Base-by-base conservation (phyloP, 768 basidiomycete genomes). In the Sporobolomyces phaffii region DNA sequence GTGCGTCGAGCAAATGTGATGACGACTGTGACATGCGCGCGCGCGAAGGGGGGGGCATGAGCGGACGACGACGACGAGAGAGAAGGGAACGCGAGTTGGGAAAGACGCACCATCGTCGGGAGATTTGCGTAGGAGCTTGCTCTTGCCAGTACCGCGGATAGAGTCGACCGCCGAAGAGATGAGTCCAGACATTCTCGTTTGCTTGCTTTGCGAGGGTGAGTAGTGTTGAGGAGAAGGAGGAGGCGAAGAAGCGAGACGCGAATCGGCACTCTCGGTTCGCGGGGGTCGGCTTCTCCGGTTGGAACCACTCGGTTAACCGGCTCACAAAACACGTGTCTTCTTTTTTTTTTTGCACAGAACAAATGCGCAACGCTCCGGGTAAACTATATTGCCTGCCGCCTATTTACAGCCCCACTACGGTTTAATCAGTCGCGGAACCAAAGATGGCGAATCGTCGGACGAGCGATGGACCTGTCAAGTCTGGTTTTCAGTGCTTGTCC, bases 1-100 rank as follows among this genome's bases (percentile, higher is more conserved):
- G 91, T 89, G 66, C 94, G 86, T 49, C 88, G 83, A 22, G 93
- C 91, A 8, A 84, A 80, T 72, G 91, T 85, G 76, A 97, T 88
- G 70, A 98, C 94, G 18, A 97, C 87, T 70, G 62, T 18, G 45
- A 28, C 28, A 31, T 6, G 24, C 24, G 40, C n/a, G n/a, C n/a
- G n/a, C n/a, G n/a, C n/a, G n/a, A n/a, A n/a, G n/a, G n/a, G n/a
- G n/a, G n/a, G n/a, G n/a, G n/a, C n/a, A n/a, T n/a, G n/a, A n/a
- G n/a, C n/a, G n/a, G n/a, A n/a, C n/a, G n/a, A n/a, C n/a, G n/a
- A n/a, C n/a, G n/a, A n/a, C n/a, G n/a, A n/a, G n/a, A n/a, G 10
- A n/a, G 26, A 45, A 5, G 0, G 28, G 28, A n/a, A n/a, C 3
- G 9, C 24, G 20, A 34, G 31, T 14, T 4, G 14, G 13, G 14